phyloP scores from a whole-genome alignment of 352 stramenopile genomes.

The Phytopythium helicoides region DNA sequence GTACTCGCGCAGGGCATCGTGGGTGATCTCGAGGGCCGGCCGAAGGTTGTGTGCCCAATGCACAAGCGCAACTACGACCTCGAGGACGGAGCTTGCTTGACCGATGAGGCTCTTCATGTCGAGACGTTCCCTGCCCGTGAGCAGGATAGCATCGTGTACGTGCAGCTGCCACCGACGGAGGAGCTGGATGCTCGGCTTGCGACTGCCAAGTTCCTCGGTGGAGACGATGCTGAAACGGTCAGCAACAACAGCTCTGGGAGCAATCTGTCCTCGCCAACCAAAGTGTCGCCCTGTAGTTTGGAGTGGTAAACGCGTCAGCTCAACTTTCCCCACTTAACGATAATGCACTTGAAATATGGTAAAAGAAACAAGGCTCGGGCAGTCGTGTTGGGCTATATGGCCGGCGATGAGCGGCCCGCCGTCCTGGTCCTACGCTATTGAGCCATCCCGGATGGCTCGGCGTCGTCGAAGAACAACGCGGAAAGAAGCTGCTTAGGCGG shows the following conservation, averaged over 20 bases:
- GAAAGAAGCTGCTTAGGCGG: slow-evolving; percentile 13
- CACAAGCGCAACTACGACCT: slow-evolving; percentile 93
- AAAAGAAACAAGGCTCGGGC: too few relatives aligned
- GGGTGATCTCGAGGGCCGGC: slow-evolving; percentile 63
- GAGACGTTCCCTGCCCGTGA: slow-evolving; percentile 87
- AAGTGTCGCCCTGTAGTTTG: slow-evolving; percentile 5
- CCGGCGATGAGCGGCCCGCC: too few relatives aligned
- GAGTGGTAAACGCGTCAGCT: slow-evolving; percentile 29
- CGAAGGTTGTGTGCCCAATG: slow-evolving; percentile 91
- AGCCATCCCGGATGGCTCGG: too few relatives aligned
- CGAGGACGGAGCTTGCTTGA: slow-evolving; percentile 65
- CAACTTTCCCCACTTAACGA: too few relatives aligned
- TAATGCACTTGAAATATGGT: too few relatives aligned
- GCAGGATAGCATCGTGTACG: slow-evolving; percentile 62
- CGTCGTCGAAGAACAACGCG: neutral
- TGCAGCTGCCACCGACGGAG: slow-evolving; percentile 69
- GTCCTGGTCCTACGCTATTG: too few relatives aligned
- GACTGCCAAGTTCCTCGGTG: slow-evolving; percentile 52
- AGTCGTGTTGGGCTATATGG: too few relatives aligned
- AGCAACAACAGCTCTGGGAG: too few relatives aligned
- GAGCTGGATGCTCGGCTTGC: slow-evolving; percentile 86
- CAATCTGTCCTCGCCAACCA: too few relatives aligned
- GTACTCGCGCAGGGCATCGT: slow-evolving; percentile 92
- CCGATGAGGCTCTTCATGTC: slow-evolving; percentile 63
- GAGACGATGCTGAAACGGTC: too few relatives aligned